Conservation (phyloP, 1,139 yeast genomes). For the Debaryomycetaceae sp. region DNA sequence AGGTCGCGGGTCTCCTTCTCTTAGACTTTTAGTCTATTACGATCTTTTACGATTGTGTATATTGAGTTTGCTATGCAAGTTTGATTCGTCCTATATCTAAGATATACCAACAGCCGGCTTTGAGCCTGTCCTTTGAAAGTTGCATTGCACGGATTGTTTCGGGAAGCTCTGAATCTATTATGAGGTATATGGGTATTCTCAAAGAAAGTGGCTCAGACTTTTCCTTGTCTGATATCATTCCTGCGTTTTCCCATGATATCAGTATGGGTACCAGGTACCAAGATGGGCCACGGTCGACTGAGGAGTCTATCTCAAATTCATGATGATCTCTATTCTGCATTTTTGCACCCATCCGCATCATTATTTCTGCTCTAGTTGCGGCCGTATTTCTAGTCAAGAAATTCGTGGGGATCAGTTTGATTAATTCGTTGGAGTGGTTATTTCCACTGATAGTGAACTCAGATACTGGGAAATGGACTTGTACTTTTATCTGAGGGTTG, state of each 20-base stretch:
- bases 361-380: conserved; percentile 28
- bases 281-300: conserved; percentile 25
- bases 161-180: conserved; percentile 23
- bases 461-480: conserved; percentile 25
- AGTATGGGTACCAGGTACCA: conserved; percentile 37
- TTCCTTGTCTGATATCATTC: neutral
- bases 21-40: conserved; percentile 43
- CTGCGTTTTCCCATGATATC: conserved; percentile 5
- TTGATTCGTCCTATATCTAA: conserved; percentile 16
- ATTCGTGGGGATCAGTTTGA: conserved; percentile 32
- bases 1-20: conserved; percentile 53
- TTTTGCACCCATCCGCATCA: conserved; percentile 24
- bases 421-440: conserved; percentile 9
- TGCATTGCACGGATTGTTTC: conserved; percentile 14
- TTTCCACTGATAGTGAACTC: conserved; percentile 11
- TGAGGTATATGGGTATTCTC: conserved; percentile 28
- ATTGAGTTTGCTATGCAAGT: neutral
- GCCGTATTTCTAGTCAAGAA: conserved; percentile 27
- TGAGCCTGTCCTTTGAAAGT: conserved; percentile 18
- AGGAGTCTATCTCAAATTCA: conserved; percentile 9
- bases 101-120: conserved; percentile 34
- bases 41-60: neutral
- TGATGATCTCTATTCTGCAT: conserved; percentile 3
- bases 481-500: conserved; percentile 8
- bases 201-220: conserved; percentile 6